Evolutionary conservation across 1,284 basidiomycete genomes (phyloP).

Genomic region (Microbotryomycetes sp.): DNA sequence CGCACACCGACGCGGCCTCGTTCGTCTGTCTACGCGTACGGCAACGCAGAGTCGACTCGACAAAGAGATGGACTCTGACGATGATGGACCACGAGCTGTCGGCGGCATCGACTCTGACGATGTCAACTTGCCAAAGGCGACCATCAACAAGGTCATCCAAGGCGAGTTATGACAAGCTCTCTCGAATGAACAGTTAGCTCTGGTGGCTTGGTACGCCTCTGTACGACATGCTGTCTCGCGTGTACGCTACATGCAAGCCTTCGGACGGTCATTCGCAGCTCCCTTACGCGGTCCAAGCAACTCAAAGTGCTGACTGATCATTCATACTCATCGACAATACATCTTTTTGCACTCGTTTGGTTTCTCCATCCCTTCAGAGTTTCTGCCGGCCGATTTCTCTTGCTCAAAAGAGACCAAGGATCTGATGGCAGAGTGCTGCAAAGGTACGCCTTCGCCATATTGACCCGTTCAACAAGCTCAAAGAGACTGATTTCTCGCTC

Average conservation of each 20-base stretch:
- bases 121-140: constrained; percentile 90
- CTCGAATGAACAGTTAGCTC: too few species aligned
- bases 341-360: too few species aligned
- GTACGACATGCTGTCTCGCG: too few species aligned
- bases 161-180: constrained; percentile 50
- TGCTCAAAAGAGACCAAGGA: constrained; percentile 95
- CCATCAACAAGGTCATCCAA: constrained; percentile 91
- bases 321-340: too few species aligned
- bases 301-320: too few species aligned
- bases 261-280: too few species aligned
- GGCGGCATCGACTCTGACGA: constrained; percentile 66
- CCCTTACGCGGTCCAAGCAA: too few species aligned
- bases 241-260: too few species aligned
- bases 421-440: constrained; percentile 94
- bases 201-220: too few species aligned
- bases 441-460: constrained; percentile 56
- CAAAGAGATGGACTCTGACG: constrained; percentile 51
- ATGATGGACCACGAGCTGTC: constrained; percentile 31
- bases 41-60: neutral
- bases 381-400: constrained; percentile 78
- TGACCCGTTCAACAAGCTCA: neutral
- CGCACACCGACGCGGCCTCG: neutral
- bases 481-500: neutral
- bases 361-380: constrained; percentile 51
- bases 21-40: neutral